Base-by-base conservation (phyloP, 1,284 basidiomycete species). In the Mycosarcoma mackinlayi region DNA sequence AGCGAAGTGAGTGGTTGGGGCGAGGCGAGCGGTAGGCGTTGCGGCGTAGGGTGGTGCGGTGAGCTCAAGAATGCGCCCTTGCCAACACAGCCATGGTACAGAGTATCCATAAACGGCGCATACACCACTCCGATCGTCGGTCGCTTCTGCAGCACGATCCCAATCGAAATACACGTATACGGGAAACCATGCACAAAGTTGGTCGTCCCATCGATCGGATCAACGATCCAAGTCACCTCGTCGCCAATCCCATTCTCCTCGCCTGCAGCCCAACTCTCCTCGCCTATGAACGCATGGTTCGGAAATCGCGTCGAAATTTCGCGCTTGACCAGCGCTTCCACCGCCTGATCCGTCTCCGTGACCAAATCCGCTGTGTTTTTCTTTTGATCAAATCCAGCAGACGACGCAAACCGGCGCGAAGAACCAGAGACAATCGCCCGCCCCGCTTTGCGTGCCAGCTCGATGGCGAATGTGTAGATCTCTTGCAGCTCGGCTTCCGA, bases 291-390 rank as follows among this genome's bases (percentile, higher is more conserved):
- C 67, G 89, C 85, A 83, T 93, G 95, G 11, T 84, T 79, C 0
- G 93, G 93, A 83, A 92, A 96, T 45, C 85, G 85, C 25, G 84
- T 83, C 30, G 85, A 84, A 63, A 97, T 89, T 81, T 89, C 87
- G 51, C 86, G 81, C 82, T 89, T 89, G 42, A 97, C 91, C 54
- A 94, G 86, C 70, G 91, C 89, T 83, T 98, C 94, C 13, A 96
- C 93, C 34, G 87, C 89, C 63, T 96, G 91, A 84, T 98, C 94
- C 78, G 93, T 96, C 84, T 97, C 92, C 0, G 95, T 98, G n/a
- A 98, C 95, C 34, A 97, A 86, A 47, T 86, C 66, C 16, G 68
- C 61, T 19, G 80, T 79, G 51, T 82, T 82, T 44, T 79, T 80
- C 70, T 81, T 81, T 47, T 73, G 67, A 25, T 76, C 69, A 37